Percentiles rank a stretch among this genome's conserved stretches.
These are phyloP conservation scores for Candida maris DNA, from an alignment of 805 yeast species.

Conservation along the genomic window DNA sequence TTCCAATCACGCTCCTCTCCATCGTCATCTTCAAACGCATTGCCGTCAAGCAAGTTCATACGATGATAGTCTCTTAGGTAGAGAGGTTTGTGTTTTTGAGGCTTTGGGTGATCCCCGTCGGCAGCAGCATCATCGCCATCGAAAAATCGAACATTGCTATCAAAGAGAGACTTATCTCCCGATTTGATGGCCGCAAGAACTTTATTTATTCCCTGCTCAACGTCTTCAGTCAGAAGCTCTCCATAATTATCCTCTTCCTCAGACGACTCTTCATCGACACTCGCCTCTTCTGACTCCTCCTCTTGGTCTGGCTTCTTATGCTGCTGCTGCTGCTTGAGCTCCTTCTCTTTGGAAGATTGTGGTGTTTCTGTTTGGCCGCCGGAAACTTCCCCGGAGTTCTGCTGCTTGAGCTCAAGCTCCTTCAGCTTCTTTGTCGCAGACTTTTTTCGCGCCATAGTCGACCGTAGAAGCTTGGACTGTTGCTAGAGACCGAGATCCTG, in stretches of 20 bases:
- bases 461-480: too few relatives aligned
- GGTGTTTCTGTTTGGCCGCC: neutral
- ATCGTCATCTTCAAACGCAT: slow-evolving; percentile 51
- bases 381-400: slow-evolving; percentile 7
- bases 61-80: slow-evolving; percentile 92
- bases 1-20: slow-evolving; percentile 44
- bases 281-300: slow-evolving; percentile 18
- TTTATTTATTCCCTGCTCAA: slow-evolving; percentile 72
- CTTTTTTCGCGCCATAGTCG: slow-evolving; percentile 83
- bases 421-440: slow-evolving; percentile 62
- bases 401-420: slow-evolving; percentile 4
- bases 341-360: slow-evolving; percentile 17
- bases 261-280: slow-evolving; percentile 33
- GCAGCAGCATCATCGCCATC: slow-evolving; percentile 52
- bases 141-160: slow-evolving; percentile 71
- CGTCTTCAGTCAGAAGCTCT: slow-evolving; percentile 79
- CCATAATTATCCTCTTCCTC: slow-evolving; percentile 93
- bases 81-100: slow-evolving; percentile 62
- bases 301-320: slow-evolving; percentile 12
- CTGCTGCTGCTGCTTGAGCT: slow-evolving; percentile 19
- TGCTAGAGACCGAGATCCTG: too few relatives aligned
- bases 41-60: slow-evolving; percentile 70
- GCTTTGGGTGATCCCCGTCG: slow-evolving; percentile 20
- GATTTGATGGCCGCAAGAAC: slow-evolving; percentile 68
- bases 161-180: slow-evolving; percentile 62